Conservation (phyloP, 768 basidiomycete species). For the Asterophora lycoperdoides region DNA sequence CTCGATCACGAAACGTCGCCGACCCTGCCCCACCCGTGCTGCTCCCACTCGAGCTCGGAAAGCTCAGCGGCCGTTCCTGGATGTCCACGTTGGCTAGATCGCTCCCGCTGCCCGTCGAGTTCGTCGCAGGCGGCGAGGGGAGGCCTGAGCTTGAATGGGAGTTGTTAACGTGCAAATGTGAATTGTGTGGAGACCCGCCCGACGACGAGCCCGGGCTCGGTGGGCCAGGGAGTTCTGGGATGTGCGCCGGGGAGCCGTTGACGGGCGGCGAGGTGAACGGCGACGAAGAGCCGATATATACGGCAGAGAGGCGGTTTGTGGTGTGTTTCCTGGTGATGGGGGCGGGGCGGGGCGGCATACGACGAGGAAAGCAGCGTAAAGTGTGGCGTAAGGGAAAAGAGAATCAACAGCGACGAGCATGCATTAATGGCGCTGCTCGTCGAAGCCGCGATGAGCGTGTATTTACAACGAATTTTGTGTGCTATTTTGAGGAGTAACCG, state of each 20-base stretch:
- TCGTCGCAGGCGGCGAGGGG: constrained; percentile 82
- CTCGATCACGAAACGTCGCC: too few species aligned
- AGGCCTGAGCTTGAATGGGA: constrained; percentile 65
- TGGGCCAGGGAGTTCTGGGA: constrained; percentile 70
- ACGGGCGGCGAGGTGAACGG: constrained; percentile 22
- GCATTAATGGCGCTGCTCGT: constrained; percentile 12
- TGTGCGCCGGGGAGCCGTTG: constrained; percentile 25
- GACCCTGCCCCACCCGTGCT: constrained; percentile 12
- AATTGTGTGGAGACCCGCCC: too few species aligned
- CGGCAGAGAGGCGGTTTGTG: constrained; percentile 36
- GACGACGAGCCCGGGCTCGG: constrained; percentile 49
- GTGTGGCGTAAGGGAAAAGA: neutral
- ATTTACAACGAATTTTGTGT: neutral
- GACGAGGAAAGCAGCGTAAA: constrained; percentile 6
- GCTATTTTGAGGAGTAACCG: neutral
- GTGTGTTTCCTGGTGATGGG: constrained; percentile 26
- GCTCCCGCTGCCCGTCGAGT: constrained; percentile 79
- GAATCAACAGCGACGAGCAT: constrained; percentile 4
- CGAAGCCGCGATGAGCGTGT: constrained; percentile 9
- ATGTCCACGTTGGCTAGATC: constrained; percentile 36
- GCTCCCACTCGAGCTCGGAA: constrained; percentile 30
- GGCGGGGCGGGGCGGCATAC: constrained; percentile 36
- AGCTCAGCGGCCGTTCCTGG: constrained; percentile 24
- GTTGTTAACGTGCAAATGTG: too few species aligned
- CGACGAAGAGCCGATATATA: constrained; percentile 34